These are phyloP conservation scores for Phytophthora aleatoria DNA, from an alignment of 352 stramenopile genomes.

Conservation along the genomic window DNA sequence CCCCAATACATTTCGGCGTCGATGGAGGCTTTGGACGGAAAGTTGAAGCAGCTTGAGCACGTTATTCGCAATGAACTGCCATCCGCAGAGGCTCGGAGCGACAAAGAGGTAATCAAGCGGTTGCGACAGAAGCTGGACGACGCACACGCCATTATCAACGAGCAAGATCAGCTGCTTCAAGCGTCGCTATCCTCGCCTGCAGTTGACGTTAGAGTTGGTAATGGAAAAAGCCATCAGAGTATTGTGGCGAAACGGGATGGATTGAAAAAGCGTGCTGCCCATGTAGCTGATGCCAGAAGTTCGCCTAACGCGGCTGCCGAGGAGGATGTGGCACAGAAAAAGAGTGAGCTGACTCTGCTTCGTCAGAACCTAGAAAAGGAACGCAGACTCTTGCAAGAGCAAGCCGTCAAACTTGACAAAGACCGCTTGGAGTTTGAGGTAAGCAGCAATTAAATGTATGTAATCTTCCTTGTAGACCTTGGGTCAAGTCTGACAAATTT, in stretches of 20 bases:
- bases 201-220: conserved; percentile 7
- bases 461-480: not conserved
- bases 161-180: conserved; percentile 79
- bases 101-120: conserved; percentile 52
- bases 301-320: conserved; percentile 29
- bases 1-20: conserved; percentile 55
- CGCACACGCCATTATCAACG: conserved; percentile 60
- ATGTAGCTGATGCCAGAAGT: conserved; percentile 7
- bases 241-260: conserved; percentile 7
- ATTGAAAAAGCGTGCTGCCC: conserved; percentile 2
- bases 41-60: conserved; percentile 59
- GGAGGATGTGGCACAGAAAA: conserved; percentile 47
- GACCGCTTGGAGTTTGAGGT: conserved; percentile 68
- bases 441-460: conserved; percentile 28
- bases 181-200: conserved; percentile 44
- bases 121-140: conserved; percentile 73
- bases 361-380: conserved; percentile 51
- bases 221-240: conserved; percentile 10
- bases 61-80: conserved; percentile 55
- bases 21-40: conserved; percentile 50
- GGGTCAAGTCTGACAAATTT: conserved; percentile 11
- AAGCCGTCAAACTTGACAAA: conserved; percentile 63
- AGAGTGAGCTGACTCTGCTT: conserved; percentile 36
- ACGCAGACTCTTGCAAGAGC: conserved; percentile 48
- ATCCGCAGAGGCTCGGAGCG: conserved; percentile 31